Evolutionary conservation across 257 asterid genomes (phyloP).

Genomic region (Dorcoceras hygrometricum): DNA sequence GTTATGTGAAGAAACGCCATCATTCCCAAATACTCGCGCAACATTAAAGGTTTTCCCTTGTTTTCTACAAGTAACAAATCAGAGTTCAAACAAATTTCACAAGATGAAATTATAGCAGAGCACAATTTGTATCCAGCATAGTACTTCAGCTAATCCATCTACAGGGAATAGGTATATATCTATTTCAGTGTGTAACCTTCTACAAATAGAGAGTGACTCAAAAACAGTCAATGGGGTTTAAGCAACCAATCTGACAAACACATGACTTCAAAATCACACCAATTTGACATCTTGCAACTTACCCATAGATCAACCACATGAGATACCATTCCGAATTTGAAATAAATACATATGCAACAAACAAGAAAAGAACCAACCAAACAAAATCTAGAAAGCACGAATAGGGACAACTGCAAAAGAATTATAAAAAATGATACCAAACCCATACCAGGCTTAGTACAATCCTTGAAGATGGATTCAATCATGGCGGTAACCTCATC

Average conservation of each 20-base stretch:
- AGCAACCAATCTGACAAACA: too few species aligned
- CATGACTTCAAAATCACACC: neutral
- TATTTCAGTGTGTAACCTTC: neutral
- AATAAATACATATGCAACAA: neutral
- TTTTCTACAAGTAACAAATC: slow-evolving; percentile 35
- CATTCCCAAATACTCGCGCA: slow-evolving; percentile 61
- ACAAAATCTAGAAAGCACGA: too few species aligned
- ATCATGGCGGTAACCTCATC: slow-evolving; percentile 86
- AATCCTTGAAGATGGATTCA: slow-evolving; percentile 54
- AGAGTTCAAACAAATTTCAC: neutral
- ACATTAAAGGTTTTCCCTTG: slow-evolving; percentile 47
- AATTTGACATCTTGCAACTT: neutral
- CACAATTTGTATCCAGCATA: neutral
- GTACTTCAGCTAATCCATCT: neutral
- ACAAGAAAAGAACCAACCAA: neutral
- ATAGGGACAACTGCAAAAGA: neutral
- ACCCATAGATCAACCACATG: neutral
- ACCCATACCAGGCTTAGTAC: slow-evolving; percentile 46
- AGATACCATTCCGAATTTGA: neutral
- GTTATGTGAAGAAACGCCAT: slow-evolving; percentile 87
- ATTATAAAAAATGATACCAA: neutral
- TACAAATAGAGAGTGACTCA: neutral
- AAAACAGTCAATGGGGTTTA: neutral
- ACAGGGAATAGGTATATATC: neutral
- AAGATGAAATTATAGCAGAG: neutral